These are phyloP conservation scores for Vigna reflexopilosa DNA, from an alignment of 306 rosid genomes.

Conservation along the genomic window DNA sequence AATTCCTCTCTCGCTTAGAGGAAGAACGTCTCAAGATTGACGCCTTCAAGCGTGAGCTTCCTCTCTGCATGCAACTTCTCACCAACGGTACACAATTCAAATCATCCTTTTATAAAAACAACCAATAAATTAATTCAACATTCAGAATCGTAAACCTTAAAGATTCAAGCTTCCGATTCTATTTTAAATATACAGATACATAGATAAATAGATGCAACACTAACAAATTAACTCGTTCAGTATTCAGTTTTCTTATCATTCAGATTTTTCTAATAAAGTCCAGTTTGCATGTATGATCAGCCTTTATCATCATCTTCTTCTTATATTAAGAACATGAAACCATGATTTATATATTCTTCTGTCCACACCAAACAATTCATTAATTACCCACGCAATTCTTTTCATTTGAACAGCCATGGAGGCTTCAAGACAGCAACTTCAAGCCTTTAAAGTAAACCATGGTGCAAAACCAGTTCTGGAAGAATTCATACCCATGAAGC, in stretches of 20 bases:
- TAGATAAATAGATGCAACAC: conserved; percentile 21
- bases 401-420: conserved; percentile 72
- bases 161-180: conserved; percentile 38
- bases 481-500: conserved; percentile 91
- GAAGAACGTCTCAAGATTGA: conserved; percentile 96
- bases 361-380: neutral
- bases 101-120: neutral
- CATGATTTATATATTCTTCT: neutral
- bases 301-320: conserved; percentile 49
- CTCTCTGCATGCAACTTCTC: conserved; percentile 99
- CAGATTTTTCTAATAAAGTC: conserved; percentile 26
- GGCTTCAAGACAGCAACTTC: conserved; percentile 82
- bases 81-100: conserved; percentile 65
- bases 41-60: conserved; percentile 98
- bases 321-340: conserved; percentile 11
- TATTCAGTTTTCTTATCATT: conserved; percentile 22
- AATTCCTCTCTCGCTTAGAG: conserved; percentile 81
- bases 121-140: conserved; percentile 27
- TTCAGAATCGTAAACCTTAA: conserved; percentile 35
- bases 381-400: neutral
- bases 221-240: conserved; percentile 12
- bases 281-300: conserved; percentile 5
- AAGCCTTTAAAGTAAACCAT: conserved; percentile 64
- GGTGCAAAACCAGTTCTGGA: conserved; percentile 80
- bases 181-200: neutral